A percentile compares a stretch with the other conserved stretches of the same genome.
These are phyloP conservation scores for Leccinum solheimii DNA, from an alignment of 1,284 basidiomycete species.

Conservation along the genomic window DNA sequence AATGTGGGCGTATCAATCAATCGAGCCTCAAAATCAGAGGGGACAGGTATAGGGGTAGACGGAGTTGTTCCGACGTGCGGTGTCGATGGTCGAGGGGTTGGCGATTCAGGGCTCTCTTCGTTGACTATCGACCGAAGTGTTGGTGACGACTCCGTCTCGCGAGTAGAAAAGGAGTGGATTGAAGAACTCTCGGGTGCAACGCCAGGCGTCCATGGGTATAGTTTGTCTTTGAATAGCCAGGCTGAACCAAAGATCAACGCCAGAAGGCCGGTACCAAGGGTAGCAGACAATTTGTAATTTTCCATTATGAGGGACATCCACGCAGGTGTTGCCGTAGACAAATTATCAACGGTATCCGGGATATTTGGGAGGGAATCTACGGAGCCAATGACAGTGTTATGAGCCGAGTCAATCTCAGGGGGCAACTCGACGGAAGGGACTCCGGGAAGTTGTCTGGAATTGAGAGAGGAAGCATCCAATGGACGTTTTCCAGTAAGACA, in stretches of 20 bases:
- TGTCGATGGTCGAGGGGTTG: background rate
- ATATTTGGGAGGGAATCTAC: constrained; percentile 17
- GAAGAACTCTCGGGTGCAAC: background rate
- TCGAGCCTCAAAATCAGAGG: constrained; percentile 4
- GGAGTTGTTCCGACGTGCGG: background rate
- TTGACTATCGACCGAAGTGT: constrained; percentile 1
- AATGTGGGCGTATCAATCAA: constrained; percentile 7
- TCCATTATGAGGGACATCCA: constrained; percentile 21
- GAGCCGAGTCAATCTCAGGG: constrained; percentile 12
- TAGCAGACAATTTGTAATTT: constrained; percentile 10
- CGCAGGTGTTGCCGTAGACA: constrained; percentile 16
- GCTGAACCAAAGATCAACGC: constrained; percentile 24
- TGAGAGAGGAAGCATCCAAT: constrained; percentile 42
- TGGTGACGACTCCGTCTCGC: background rate
- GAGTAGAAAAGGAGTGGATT: background rate
- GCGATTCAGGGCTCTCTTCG: background rate
- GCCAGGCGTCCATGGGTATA: constrained; percentile 11
- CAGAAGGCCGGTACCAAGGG: constrained; percentile 26
- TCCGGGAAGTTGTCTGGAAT: constrained; percentile 35
- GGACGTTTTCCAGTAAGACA: constrained; percentile 63
- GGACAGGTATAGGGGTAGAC: constrained; percentile 1
- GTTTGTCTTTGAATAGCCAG: constrained; percentile 29
- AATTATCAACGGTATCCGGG: constrained; percentile 17
- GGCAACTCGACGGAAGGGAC: constrained; percentile 34
- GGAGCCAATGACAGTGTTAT: constrained; percentile 8